Base-by-base conservation (phyloP, 441 rosid genomes). In the Viola pubescens region DNA sequence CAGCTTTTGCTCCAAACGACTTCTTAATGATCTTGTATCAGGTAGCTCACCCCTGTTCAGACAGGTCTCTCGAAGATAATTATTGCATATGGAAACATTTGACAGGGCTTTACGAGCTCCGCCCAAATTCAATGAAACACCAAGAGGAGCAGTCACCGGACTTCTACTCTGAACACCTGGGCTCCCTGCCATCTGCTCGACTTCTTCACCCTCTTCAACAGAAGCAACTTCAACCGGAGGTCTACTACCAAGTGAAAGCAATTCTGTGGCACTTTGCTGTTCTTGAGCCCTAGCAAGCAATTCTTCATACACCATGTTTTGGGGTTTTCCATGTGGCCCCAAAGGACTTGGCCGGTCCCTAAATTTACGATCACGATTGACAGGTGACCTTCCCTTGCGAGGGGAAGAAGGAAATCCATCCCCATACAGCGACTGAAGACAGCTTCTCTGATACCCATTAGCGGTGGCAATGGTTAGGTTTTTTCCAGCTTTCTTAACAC, bases 131-230 rank as follows among this genome's bases (percentile, higher is more conserved):
- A 81, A 37, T 9, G 87, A 81, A 63, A 92, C 66, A 8, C 95
- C 98, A 13, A 89, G 68, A 16, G 98, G 96, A 68, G 94, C 90
- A 2, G 86, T 87, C 14, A 92, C 84, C 0, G 87, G 86, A 37
- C 84, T 81, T 77, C 83, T 79, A 41, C 92, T 87, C 70, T 82
- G 91, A 59, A 85, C 76, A 16, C 87, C 76, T 1, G 91, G 89
- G 70, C 85, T 85, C 51, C 68, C 87, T 1, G 86, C 73, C 61
- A 70, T 65, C 75, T 91, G 95, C 69, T 89, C 95, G 52, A 89
- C 98, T 76, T 89, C 98, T 74, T 94, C 96, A 7, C 96, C 98
- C 6, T 90, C 98, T 75, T 92, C 98, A 19, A 82, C 89, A 3
- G 96, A 91, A 9, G 71, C 79, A 67, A 87, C 85, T 67, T 86